Conservation (phyloP, 495 filamentous ascomycete species). For the Chaetomium cochliodes region DNA sequence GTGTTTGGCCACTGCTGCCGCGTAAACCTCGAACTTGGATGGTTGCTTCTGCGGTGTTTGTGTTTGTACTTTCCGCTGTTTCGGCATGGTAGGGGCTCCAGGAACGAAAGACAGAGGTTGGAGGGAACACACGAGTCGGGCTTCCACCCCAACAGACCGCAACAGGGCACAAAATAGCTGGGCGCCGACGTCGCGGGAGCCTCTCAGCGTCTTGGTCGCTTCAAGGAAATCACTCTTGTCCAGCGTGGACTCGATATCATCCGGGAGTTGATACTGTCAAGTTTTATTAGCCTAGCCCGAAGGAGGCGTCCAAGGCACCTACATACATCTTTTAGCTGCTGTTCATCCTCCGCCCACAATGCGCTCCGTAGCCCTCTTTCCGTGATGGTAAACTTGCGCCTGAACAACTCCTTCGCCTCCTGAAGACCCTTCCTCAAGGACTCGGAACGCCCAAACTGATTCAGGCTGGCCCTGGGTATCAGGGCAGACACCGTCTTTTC, state of each 20-base stretch:
- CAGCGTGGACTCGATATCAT: conserved; percentile 52
- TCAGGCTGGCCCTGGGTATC: conserved; percentile 59
- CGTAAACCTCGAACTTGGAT: conserved; percentile 34
- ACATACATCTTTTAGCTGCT: conserved; percentile 57
- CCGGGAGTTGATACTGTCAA: conserved; percentile 51
- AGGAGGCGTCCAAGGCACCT: conserved; percentile 19
- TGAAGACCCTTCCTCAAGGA: conserved; percentile 77
- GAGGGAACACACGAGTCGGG: conserved; percentile 90
- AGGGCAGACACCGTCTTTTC: conserved; percentile 61
- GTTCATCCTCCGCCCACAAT: conserved; percentile 66
- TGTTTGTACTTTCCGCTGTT: conserved; percentile 38
- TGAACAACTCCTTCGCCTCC: conserved; percentile 65
- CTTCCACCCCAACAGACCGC: conserved; percentile 70
- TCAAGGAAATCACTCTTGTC: conserved; percentile 68
- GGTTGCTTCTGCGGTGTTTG: conserved; percentile 23
- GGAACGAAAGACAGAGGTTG: conserved; percentile 75
- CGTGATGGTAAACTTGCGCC: conserved; percentile 63
- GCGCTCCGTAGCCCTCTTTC: conserved; percentile 67
- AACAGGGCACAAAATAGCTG: conserved; percentile 88
- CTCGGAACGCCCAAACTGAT: conserved; percentile 68
- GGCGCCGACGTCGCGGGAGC: conserved; percentile 85
- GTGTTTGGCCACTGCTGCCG: conserved; percentile 38
- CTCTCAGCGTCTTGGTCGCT: conserved; percentile 63
- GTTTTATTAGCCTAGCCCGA: conserved; percentile 27
- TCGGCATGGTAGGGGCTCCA: conserved; percentile 49